These are phyloP conservation scores for Boletus smithii DNA, from an alignment of 1,284 basidiomycete species.

Conservation along the genomic window DNA sequence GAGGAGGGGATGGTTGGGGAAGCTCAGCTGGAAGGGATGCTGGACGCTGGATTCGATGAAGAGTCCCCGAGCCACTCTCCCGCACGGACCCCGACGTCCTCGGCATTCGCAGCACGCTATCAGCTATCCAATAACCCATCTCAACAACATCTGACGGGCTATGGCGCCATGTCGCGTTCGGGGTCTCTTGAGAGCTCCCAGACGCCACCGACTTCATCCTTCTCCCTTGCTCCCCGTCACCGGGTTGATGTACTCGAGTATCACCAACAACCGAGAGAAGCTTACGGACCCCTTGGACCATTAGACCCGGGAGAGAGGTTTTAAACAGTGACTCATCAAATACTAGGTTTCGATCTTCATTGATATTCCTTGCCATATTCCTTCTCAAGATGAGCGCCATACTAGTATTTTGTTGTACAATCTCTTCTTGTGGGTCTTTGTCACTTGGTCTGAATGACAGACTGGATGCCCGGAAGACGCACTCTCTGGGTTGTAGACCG, in stretches of 20 bases:
- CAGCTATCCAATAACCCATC: slow-evolving; percentile 56
- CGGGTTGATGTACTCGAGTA: slow-evolving; percentile 39
- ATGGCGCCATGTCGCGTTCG: slow-evolving; percentile 53
- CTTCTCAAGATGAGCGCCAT: background rate
- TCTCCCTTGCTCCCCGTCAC: slow-evolving; percentile 39
- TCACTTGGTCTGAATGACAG: slow-evolving; percentile 4
- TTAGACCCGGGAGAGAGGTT: slow-evolving; percentile 55
- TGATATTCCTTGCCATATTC: slow-evolving; percentile 9
- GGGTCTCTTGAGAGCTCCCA: slow-evolving; percentile 41
- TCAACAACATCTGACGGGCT: slow-evolving; percentile 46
- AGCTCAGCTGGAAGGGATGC: slow-evolving; percentile 82
- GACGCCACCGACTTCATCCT: slow-evolving; percentile 42
- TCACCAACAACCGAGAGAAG: slow-evolving; percentile 43
- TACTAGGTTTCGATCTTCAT: slow-evolving; percentile 8
- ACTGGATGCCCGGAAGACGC: background rate
- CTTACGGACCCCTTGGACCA: slow-evolving; percentile 76
- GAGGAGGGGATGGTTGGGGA: slow-evolving; percentile 62
- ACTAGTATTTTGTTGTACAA: slow-evolving; percentile 21
- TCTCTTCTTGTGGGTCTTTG: slow-evolving; percentile 7
- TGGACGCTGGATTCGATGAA: slow-evolving; percentile 80
- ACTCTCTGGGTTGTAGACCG: background rate
- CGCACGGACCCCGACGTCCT: slow-evolving; percentile 36
- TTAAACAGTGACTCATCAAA: slow-evolving; percentile 21
- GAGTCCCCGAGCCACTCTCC: slow-evolving; percentile 39
- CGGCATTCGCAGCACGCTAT: slow-evolving; percentile 49